These are phyloP conservation scores for Davidsoniella neocaledoniae DNA, from an alignment of 2,329 filamentous ascomycete genomes.

Conservation along the genomic window DNA sequence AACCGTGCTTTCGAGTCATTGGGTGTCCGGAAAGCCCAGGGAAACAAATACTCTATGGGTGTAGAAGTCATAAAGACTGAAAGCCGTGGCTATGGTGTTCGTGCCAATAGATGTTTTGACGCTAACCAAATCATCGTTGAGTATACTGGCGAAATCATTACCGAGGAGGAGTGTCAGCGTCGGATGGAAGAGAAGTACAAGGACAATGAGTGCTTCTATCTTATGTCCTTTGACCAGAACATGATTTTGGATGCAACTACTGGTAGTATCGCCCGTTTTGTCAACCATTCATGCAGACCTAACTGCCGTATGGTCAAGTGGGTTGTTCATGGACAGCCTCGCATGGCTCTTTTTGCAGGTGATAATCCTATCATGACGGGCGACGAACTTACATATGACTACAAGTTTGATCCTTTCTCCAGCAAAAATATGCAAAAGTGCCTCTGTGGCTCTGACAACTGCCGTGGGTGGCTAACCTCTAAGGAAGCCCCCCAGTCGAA, in stretches of 20 bases:
- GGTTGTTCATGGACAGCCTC: slow-evolving; percentile 82
- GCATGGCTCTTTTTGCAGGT: slow-evolving; percentile 93
- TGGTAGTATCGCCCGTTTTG: slow-evolving; percentile 89
- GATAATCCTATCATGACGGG: slow-evolving; percentile 82
- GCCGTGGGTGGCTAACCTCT: slow-evolving; percentile 46
- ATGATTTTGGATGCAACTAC: slow-evolving; percentile 97
- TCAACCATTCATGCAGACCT: slow-evolving; percentile 92
- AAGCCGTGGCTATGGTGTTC: slow-evolving; percentile 80
- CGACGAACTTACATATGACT: slow-evolving; percentile 91
- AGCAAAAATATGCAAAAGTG: slow-evolving; percentile 52
- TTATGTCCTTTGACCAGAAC: slow-evolving; percentile 97
- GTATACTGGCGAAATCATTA: slow-evolving; percentile 96
- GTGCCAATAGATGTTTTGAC: slow-evolving; percentile 73
- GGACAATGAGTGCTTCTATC: slow-evolving; percentile 91
- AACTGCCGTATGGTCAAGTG: slow-evolving; percentile 98
- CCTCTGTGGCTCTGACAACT: slow-evolving; percentile 46
- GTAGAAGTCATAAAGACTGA: slow-evolving; percentile 87
- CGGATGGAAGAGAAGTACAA: slow-evolving; percentile 91
- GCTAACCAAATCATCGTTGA: slow-evolving; percentile 95
- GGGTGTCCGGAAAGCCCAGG: slow-evolving; percentile 54
- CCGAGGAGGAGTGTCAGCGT: slow-evolving; percentile 78
- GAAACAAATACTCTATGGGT: slow-evolving; percentile 77
- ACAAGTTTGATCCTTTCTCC: slow-evolving; percentile 55
- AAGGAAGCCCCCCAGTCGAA: slow-evolving; percentile 36
- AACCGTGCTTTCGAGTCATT: slow-evolving; percentile 82